Percentiles rank a stretch among this genome's conserved stretches.
phyloP scores from a whole-genome alignment of 306 rosid genomes.

The Bauhinia variegata region DNA sequence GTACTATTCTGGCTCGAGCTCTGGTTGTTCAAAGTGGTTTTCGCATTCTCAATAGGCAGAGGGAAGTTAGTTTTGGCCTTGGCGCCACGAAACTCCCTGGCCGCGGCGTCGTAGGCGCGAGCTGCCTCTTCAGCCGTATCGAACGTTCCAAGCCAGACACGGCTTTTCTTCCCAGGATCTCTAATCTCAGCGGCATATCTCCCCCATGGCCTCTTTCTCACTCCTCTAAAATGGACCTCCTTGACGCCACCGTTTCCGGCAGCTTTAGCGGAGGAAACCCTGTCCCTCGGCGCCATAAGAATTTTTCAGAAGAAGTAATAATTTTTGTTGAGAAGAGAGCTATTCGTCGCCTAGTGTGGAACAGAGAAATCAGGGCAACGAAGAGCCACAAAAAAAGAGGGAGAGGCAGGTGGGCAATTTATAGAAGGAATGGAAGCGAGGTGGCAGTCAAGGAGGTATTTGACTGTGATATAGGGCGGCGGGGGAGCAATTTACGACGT shows the following conservation, averaged over 20 bases:
- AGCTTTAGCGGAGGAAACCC: slow-evolving; percentile 36
- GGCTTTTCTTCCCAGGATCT: slow-evolving; percentile 94
- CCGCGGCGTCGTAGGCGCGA: slow-evolving; percentile 87
- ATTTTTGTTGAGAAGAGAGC: no score
- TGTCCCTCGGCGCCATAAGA: slow-evolving; percentile 83
- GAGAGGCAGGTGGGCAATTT: slow-evolving; percentile 21
- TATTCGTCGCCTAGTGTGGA: background rate
- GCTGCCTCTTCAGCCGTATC: slow-evolving; percentile 98
- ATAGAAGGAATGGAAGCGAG: slow-evolving; percentile 39
- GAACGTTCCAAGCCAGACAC: slow-evolving; percentile 97
- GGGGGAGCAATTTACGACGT: slow-evolving; percentile 54
- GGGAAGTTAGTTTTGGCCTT: slow-evolving; percentile 95
- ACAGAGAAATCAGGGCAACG: background rate
- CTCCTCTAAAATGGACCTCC: slow-evolving; percentile 93
- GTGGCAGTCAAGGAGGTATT: slow-evolving; percentile 59
- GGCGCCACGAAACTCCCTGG: slow-evolving; percentile 86
- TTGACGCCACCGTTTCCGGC: slow-evolving; percentile 39
- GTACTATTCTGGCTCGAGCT: slow-evolving; percentile 97
- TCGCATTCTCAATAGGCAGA: slow-evolving; percentile 35
- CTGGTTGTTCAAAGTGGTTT: slow-evolving; percentile 39
- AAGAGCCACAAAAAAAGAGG: slow-evolving; percentile 12
- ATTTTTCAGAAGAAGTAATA: no score
- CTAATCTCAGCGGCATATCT: slow-evolving; percentile 97
- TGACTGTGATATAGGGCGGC: slow-evolving; percentile 76
- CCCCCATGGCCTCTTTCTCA: slow-evolving; percentile 98